Base-by-base conservation (phyloP, 495 filamentous ascomycete genomes). In the Penicillium cinerascens region DNA sequence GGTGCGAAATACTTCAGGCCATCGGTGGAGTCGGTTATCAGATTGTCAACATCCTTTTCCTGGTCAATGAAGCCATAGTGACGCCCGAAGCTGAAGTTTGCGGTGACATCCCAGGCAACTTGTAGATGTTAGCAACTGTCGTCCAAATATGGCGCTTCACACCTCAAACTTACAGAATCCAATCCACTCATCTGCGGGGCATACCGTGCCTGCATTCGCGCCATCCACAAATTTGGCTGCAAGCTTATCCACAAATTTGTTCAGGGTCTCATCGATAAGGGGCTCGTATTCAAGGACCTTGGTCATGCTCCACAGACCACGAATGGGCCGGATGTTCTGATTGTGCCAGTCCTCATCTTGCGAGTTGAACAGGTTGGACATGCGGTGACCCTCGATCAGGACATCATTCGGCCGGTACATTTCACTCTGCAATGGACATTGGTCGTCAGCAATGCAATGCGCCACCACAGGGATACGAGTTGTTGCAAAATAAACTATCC, bases 71-170 rank as follows among this genome's bases (percentile, higher is more conserved):
- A 74, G 7, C 74, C 74, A 27, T 72, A 68, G 33, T 66, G 60
- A 15, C 63, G 61, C 7, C 60, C 59, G 47, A 78, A 76, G 10
- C 66, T 69, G 15, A 75, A 54, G 35, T 66, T 64, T n/a, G 67
- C 66, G 16, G 74, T 72, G 21, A 70, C 69, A 58, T 78, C 75
- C 49, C 69, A 77, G 3, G 76, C 76, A 47, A 75, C 65, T 68
- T 10, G 22, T 2, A 33, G 29, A 33, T 1, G 10, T 33, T 13
- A 33, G 29, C 2, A 33, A 33, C 11, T 15, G 29, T 33, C 4
- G 1, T 33, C 15, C 38, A 39, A 20, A 16, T 13, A 39, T 16
- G 1, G 37, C 3, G 10, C 2, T 5, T 15, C 18, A 23, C 36
- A 47, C 48, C 2, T 18, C 27, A 6, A 36, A 35, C 52, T 51